Percentiles rank a stretch among this genome's conserved stretches.
Conservation (phyloP, 2,329 filamentous ascomycete genomes). For the Paecilomyces sp. region DNA sequence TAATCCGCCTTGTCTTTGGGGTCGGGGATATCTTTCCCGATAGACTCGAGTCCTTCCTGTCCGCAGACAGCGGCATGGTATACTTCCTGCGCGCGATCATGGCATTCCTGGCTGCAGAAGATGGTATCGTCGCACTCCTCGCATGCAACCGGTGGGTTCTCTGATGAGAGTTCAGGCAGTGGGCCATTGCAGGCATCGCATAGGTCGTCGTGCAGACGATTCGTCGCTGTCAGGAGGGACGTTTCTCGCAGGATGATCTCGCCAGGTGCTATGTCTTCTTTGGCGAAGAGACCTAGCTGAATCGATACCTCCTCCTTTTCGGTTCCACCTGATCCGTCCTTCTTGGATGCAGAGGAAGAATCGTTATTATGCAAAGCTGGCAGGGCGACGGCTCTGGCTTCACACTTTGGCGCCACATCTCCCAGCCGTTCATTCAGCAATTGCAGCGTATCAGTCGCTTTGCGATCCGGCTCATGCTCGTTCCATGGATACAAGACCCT, state of each 20-base stretch:
- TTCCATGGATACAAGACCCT: slow-evolving; percentile 61
- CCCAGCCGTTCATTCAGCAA: slow-evolving; percentile 65
- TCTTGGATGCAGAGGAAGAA: slow-evolving; percentile 10
- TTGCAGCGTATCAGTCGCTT: slow-evolving; percentile 48
- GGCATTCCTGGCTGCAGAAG: slow-evolving; percentile 54
- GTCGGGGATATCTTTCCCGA: slow-evolving; percentile 51
- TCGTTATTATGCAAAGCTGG: slow-evolving; percentile 55
- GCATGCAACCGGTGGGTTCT: slow-evolving; percentile 38
- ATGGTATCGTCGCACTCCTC: slow-evolving; percentile 51
- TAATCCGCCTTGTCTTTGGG: slow-evolving; percentile 52
- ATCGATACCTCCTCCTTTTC: slow-evolving; percentile 37
- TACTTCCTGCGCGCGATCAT: slow-evolving; percentile 45
- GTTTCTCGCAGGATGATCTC: slow-evolving; percentile 74
- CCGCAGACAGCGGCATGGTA: slow-evolving; percentile 57
- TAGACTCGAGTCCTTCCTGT: slow-evolving; percentile 46
- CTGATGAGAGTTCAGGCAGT: slow-evolving; percentile 52
- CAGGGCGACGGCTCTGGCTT: slow-evolving; percentile 67
- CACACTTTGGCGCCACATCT: slow-evolving; percentile 69
- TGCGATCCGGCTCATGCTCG: slow-evolving; percentile 51
- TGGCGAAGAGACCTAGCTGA: slow-evolving; percentile 88
- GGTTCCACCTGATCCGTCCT: slow-evolving; percentile 8
- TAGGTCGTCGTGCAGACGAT: slow-evolving; percentile 74
- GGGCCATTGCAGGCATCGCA: slow-evolving; percentile 83
- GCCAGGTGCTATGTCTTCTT: slow-evolving; percentile 67
- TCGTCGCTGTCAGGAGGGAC: slow-evolving; percentile 81